A percentile compares a stretch with the other conserved stretches of the same genome.
These are phyloP conservation scores for Clavispora fructus DNA, from an alignment of 805 yeast genomes.

Conservation along the genomic window DNA sequence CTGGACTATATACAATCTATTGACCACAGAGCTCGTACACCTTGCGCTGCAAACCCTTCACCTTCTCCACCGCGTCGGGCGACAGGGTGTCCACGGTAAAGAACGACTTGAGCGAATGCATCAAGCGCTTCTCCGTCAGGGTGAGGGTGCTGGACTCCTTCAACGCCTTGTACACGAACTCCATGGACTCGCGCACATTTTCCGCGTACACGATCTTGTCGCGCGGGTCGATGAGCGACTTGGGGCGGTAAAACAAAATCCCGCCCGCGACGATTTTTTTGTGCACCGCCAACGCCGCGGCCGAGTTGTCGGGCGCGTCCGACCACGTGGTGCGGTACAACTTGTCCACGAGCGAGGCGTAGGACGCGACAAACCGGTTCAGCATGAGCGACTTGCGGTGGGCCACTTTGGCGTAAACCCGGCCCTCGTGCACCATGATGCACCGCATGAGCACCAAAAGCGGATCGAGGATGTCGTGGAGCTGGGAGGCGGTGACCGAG, in stretches of 20 bases:
- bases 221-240: slow-evolving; percentile 14
- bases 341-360: slow-evolving; percentile 20
- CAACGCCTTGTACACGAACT: slow-evolving; percentile 18
- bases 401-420: slow-evolving; percentile 6
- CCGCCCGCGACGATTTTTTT: slow-evolving; percentile 24
- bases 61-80: slow-evolving; percentile 11
- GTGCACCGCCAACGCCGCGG: slow-evolving; percentile 17
- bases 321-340: slow-evolving; percentile 24
- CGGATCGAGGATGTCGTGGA: slow-evolving; percentile 16
- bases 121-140: slow-evolving; percentile 15
- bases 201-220: slow-evolving; percentile 14
- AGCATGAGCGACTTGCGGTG: slow-evolving; percentile 14
- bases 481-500: slow-evolving; percentile 21
- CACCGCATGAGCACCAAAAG: slow-evolving; percentile 20
- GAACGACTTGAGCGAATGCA: slow-evolving; percentile 15
- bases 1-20: background rate
- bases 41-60: slow-evolving; percentile 7
- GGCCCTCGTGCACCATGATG: slow-evolving; percentile 15
- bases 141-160: slow-evolving; percentile 12
- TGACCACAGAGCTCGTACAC: slow-evolving; percentile 5
- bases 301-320: slow-evolving; percentile 10
- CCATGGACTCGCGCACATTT: slow-evolving; percentile 18
- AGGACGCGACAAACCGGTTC: slow-evolving; percentile 19
- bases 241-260: slow-evolving; percentile 25
- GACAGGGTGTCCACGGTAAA: slow-evolving; percentile 10